Base-by-base conservation (phyloP, 1,284 basidiomycete genomes). In the Leccinum fuscescens region DNA sequence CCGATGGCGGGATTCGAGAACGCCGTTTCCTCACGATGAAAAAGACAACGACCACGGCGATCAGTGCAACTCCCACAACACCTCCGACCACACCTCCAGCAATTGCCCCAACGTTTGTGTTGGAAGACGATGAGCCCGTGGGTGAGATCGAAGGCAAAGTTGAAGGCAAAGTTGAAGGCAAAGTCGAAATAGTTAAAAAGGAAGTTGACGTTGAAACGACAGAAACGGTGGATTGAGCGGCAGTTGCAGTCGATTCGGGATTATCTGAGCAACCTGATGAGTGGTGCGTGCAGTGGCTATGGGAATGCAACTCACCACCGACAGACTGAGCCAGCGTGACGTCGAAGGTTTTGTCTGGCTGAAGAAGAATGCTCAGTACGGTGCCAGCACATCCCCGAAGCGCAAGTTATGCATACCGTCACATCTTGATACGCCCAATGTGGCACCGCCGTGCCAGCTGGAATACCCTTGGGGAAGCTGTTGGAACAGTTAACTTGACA, bases 41-140 rank as follows among this genome's bases (percentile, higher is more conserved):
- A 65, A 71, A 75, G 48, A 66, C 63, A 6, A 68, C 24, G 11
- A 63, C 56, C 6, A 62, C 71, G 6, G 51, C 69, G 6, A 78
- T 66, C 17, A 74, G 24, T 3, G 70, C 73, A 27, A 74, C 55
- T 8, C 68, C 70, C 1, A 76, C 60, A 5, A 77, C 54, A 31
- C 74, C 80, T 33, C 80, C 80, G 9, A 81, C 69, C 5, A 79
- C 73, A 15, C 78, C 78, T 6, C 67, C 75, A 1, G 69, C 74
- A 15, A 73, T 75, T 6, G 69, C 69, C 2, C 60, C 73, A 0
- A 62, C 52, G 27, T 65, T 57, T 14, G 63, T 61, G 9, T 12
- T 62, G 2, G 49, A 29, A 24, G 49, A 22, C 22, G 20, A n/a
- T n/a, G 49, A 6, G 27, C 49, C 27, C 1, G 8, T 0, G 27